Conservation (phyloP, 768 basidiomycete species). For the Suillus luteus region DNA sequence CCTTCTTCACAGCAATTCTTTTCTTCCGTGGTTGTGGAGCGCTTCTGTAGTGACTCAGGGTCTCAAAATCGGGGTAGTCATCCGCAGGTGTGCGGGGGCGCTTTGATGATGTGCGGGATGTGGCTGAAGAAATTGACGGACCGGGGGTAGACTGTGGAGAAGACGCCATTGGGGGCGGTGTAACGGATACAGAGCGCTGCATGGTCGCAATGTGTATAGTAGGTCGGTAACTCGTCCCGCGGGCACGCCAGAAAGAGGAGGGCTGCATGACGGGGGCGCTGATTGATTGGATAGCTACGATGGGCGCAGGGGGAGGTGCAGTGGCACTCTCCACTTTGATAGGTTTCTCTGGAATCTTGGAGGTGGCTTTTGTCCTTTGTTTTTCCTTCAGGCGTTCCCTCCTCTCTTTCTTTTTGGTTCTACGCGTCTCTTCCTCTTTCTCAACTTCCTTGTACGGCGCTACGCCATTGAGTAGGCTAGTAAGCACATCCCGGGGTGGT, state of each 20-base stretch:
- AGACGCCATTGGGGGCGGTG: constrained; percentile 66
- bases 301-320: constrained; percentile 21
- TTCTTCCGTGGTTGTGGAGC: constrained; percentile 55
- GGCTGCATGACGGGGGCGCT: constrained; percentile 35
- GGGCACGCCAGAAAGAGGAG: constrained; percentile 64
- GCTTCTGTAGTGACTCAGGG: neutral
- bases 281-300: constrained; percentile 28
- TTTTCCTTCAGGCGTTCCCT: constrained; percentile 52
- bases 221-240: constrained; percentile 45
- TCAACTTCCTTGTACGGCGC: constrained; percentile 64
- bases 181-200: constrained; percentile 73
- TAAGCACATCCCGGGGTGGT: constrained; percentile 73
- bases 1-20: constrained; percentile 66
- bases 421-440: constrained; percentile 57
- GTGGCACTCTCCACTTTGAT: constrained; percentile 22
- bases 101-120: constrained; percentile 80
- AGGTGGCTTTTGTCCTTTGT: constrained; percentile 41
- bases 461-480: constrained; percentile 77
- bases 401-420: constrained; percentile 52
- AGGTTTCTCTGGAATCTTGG: constrained; percentile 38
- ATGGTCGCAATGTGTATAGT: constrained; percentile 70
- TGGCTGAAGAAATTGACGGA: constrained; percentile 70
- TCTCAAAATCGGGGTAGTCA: constrained; percentile 32
- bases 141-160: constrained; percentile 76
- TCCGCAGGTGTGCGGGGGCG: constrained; percentile 76